Percentiles rank a stretch among this genome's conserved stretches.
Evolutionary conservation across 225 moss, liverwort and hornwort genomes (phyloP).

Genomic region (Thuidium tamariscinum): DNA sequence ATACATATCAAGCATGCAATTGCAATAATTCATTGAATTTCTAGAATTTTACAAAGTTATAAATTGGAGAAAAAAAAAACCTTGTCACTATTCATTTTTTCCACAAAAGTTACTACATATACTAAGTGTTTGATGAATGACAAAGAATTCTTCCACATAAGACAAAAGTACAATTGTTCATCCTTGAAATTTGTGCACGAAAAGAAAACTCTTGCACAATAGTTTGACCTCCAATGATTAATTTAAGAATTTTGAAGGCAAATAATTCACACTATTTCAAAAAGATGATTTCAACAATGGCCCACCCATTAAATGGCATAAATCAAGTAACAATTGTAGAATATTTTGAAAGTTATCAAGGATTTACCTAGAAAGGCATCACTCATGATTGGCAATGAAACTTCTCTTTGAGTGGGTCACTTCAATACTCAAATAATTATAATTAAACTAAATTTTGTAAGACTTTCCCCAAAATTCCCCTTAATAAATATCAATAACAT

Average conservation of each 20-base stretch:
- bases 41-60: background rate
- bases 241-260: no score
- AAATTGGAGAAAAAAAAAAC: background rate
- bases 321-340: background rate
- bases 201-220: no score
- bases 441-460: background rate
- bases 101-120: no score
- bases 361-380: background rate
- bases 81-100: no score
- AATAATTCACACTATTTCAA: no score
- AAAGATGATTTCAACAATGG: no score
- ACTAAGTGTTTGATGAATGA: no score
- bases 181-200: no score
- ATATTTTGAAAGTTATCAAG: background rate
- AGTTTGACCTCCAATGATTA: no score
- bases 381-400: background rate
- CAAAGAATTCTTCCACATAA: no score
- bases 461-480: background rate
- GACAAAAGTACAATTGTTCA: no score
- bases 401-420: background rate
- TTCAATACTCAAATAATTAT: background rate
- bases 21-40: background rate
- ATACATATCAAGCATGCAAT: background rate
- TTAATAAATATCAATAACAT: background rate
- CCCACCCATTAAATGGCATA: no score